A percentile compares a stretch with the other conserved stretches of the same genome.
Conservation (phyloP, 768 basidiomycete genomes). For the Auriscalpium vulgare region DNA sequence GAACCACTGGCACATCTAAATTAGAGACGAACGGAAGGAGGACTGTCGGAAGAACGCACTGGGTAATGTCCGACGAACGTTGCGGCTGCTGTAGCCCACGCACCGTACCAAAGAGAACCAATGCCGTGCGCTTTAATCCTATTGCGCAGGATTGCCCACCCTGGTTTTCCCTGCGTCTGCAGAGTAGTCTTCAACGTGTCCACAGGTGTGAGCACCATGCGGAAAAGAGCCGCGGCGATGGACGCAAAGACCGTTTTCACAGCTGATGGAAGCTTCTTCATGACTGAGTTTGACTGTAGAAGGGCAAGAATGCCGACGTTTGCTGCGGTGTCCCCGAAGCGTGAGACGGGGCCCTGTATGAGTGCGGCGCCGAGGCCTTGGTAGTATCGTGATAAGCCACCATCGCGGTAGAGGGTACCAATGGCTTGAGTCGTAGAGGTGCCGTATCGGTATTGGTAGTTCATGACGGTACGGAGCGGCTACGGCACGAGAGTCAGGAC, state of each 20-base stretch:
- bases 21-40: not conserved
- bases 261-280: conserved; percentile 51
- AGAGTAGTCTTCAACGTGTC: conserved; percentile 95
- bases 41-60: conserved; percentile 31
- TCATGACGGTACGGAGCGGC: conserved; percentile 97
- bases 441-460: conserved; percentile 92
- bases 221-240: conserved; percentile 71
- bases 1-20: conserved; percentile 52
- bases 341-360: conserved; percentile 73
- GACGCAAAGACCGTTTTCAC: conserved; percentile 78
- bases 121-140: conserved; percentile 73
- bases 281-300: conserved; percentile 65
- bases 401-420: conserved; percentile 63
- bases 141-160: conserved; percentile 53
- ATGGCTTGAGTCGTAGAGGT: conserved; percentile 60
- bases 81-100: conserved; percentile 84
- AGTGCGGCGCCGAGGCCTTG: conserved; percentile 82
- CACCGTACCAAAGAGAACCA: conserved; percentile 81
- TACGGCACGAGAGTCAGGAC: conserved; percentile 19
- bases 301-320: conserved; percentile 89
- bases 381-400: conserved; percentile 81
- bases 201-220: conserved; percentile 88
- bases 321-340: conserved; percentile 94
- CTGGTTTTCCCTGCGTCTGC: conserved; percentile 80
- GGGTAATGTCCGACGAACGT: conserved; percentile 93